Percentiles rank a stretch among this genome's conserved stretches.
Evolutionary conservation across 768 basidiomycete species (phyloP).

Genomic region (Pleurotus ostreatus): DNA sequence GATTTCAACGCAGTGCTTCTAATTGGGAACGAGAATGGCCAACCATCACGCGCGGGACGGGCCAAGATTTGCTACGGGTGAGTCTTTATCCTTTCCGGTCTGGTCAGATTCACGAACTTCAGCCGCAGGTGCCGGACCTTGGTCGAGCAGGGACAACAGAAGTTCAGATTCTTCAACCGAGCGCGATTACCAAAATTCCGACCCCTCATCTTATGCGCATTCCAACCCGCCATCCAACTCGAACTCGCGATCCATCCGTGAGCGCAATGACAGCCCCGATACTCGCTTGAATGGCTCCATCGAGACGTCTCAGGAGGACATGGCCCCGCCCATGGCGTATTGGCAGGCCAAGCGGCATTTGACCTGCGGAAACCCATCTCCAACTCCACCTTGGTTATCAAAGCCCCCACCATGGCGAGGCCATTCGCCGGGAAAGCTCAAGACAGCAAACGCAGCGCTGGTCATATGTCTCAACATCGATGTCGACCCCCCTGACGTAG

Average conservation of each 20-base stretch:
- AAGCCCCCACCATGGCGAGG: conserved; percentile 79
- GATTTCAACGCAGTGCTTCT: not conserved
- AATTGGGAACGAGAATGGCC: conserved; percentile 2
- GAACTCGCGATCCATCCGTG: not conserved
- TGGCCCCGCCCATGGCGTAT: conserved; percentile 67
- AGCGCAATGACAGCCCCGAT: conserved; percentile 22
- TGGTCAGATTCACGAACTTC: not conserved
- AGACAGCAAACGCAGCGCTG: conserved; percentile 85
- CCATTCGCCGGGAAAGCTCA: conserved; percentile 77
- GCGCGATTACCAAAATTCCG: conserved; percentile 7
- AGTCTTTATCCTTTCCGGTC: not conserved
- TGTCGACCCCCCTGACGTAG: conserved; percentile 94
- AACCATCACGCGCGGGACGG: conserved; percentile 2
- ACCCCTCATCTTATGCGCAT: conserved; percentile 2
- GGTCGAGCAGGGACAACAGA: conserved; percentile 3
- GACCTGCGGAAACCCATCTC: conserved; percentile 83
- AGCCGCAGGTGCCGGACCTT: conserved; percentile 1
- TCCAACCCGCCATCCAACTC: conserved; percentile 4
- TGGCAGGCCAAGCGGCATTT: conserved; percentile 90
- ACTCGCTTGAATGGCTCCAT: conserved; percentile 40
- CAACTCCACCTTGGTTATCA: conserved; percentile 60
- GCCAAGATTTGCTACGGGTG: conserved; percentile 1
- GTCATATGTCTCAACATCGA: conserved; percentile 96
- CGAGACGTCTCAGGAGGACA: conserved; percentile 38
- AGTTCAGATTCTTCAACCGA: conserved; percentile 6